Evolutionary conservation across 1,284 basidiomycete genomes (phyloP), one percentile per base, ranked within the genome.

Genomic region (Anthracocystis panici-leucophaei): DNA sequence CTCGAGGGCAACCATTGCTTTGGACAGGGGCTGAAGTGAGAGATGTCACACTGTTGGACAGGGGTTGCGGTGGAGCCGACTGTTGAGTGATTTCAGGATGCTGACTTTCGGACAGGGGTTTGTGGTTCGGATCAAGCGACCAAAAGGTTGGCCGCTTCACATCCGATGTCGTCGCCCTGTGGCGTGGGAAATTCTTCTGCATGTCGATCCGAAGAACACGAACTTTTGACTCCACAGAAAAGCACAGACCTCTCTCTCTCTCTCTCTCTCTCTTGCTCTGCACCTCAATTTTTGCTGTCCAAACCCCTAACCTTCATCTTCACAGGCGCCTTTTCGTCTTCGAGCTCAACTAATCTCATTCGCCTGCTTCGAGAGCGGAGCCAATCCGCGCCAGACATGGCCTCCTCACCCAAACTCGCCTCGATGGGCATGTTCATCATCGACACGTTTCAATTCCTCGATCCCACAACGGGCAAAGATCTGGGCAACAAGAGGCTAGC

Each of bases 351-450:
- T 18, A 21, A 12, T 10, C 44, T 48, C 46, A 4, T 16, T 16
- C 27, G 27, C 2, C 18, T 48, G 46, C 46, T 48, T 6, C 35
- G 12, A 16, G 14, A 16, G 12, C 12, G 35, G 12, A 16, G 35
- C 35, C 35, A 6, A 16, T 38, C 35, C 35, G 35, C 35, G 2
- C 10, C 31, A 6, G 7, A n/a, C 38, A 53, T 12, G n/a, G 52
- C 41, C 35, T 38, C 35, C 4, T 16, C 35, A 38, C 35, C 35
- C 35, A 38, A 38, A 6, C 51, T 79, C 11, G 75, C 65, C 38
- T 66, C 75, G 8, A 68, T 77, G 59, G 77, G 77, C 49, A 79
- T 79, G 77, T 79, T 79, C 50, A 79, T 79, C 65, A 75, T 77
- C 55, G 77, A 79, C 52, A 60, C 68, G 2, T 79, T 79, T 42